Conservation (phyloP, 129 eudicot genomes). For the Logfia minima region DNA sequence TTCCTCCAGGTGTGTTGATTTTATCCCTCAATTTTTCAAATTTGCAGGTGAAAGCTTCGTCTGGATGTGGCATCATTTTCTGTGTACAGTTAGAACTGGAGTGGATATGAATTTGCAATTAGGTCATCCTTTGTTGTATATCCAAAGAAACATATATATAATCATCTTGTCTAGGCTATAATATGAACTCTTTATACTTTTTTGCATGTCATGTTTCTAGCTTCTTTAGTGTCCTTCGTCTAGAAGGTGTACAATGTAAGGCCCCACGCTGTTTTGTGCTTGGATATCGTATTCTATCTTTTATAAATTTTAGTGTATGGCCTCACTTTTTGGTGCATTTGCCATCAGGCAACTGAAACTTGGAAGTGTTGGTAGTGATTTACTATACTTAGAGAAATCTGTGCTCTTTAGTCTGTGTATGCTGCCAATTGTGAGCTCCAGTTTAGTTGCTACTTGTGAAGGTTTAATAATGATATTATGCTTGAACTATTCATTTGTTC, state of each 20-base stretch:
- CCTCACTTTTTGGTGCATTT: background rate
- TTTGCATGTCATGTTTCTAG: constrained; percentile 16
- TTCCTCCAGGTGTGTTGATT: constrained; percentile 5
- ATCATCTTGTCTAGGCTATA: constrained; percentile 24
- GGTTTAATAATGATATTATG: background rate
- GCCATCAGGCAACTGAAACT: background rate
- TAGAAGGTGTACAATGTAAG: constrained; percentile 16
- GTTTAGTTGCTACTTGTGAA: background rate
- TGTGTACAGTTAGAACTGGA: constrained; percentile 31
- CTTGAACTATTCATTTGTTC: background rate
- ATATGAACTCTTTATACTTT: constrained; percentile 10
- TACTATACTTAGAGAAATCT: background rate
- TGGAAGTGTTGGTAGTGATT: background rate
- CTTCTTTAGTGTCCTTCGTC: constrained; percentile 15
- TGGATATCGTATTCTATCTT: background rate
- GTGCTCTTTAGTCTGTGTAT: background rate
- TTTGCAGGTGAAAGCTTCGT: constrained; percentile 27
- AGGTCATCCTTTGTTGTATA: constrained; percentile 24
- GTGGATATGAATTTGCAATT: constrained; percentile 27
- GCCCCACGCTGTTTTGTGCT: constrained; percentile 15
- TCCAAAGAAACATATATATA: constrained; percentile 2
- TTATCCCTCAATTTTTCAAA: constrained; percentile 14
- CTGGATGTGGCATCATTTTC: constrained; percentile 30
- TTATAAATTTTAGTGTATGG: constrained; percentile 7
- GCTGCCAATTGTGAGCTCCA: background rate